Percentiles rank a stretch among this genome's conserved stretches.
Evolutionary conservation across 345 rosid genomes (phyloP).

Genomic region (Eucalyptus pauciflora): DNA sequence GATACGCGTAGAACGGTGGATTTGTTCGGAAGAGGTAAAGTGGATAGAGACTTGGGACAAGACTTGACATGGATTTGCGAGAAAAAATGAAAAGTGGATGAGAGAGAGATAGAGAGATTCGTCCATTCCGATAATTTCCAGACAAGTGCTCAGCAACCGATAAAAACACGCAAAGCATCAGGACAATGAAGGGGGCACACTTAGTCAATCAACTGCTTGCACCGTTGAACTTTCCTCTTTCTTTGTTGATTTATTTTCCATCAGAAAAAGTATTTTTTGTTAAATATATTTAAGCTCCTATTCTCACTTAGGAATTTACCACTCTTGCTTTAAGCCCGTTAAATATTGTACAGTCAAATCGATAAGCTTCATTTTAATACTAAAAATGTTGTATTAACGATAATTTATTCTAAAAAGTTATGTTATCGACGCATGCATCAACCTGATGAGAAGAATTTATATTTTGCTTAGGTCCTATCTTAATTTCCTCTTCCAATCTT

Average conservation of each 20-base stretch:
- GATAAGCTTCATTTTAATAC: too few relatives aligned
- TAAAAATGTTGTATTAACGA: not conserved
- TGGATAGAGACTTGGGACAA: too few relatives aligned
- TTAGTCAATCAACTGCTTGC: not conserved
- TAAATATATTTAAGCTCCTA: not conserved
- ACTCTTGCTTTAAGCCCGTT: not conserved
- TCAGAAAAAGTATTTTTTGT: not conserved
- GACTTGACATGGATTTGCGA: too few relatives aligned
- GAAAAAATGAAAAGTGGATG: too few relatives aligned
- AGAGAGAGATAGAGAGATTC: too few relatives aligned
- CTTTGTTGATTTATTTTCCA: not conserved
- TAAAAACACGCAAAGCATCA: too few relatives aligned
- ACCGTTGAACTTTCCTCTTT: accelerated
- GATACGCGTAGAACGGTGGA: too few relatives aligned
- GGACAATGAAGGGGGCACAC: not conserved
- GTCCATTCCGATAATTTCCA: too few relatives aligned
- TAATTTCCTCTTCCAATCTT: too few relatives aligned
- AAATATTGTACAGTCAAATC: not conserved
- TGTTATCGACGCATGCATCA: not conserved
- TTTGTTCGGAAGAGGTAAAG: too few relatives aligned
- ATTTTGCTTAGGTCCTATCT: not conserved
- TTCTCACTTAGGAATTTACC: not conserved
- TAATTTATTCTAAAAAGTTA: not conserved
- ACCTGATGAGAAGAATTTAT: not conserved
- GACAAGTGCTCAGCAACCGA: too few relatives aligned